Percentiles rank a stretch among this genome's conserved stretches.
phyloP scores from a whole-genome alignment of 2,329 filamentous ascomycete species.

The Colletotrichum acutatum region DNA sequence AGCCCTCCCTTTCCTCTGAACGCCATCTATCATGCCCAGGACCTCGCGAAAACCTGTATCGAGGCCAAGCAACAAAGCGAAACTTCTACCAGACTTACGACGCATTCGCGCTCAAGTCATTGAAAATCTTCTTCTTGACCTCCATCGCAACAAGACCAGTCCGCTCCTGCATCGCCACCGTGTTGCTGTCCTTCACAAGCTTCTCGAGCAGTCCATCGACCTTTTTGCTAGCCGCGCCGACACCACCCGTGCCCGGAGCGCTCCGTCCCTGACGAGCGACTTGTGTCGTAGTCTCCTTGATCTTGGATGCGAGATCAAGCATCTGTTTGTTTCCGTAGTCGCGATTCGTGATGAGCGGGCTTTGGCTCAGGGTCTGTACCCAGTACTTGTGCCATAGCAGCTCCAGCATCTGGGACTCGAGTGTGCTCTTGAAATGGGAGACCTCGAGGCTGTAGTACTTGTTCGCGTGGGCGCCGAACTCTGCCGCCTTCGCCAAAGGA shows the following conservation, averaged over 20 bases:
- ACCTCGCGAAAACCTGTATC: background rate
- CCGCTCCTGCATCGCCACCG: constrained; percentile 70
- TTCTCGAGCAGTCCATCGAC: constrained; percentile 66
- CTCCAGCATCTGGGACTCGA: constrained; percentile 88
- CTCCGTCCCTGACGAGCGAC: constrained; percentile 47
- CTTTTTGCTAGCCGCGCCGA: constrained; percentile 42
- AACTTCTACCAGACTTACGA: background rate
- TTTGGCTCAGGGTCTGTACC: constrained; percentile 95
- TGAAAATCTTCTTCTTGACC: constrained; percentile 73
- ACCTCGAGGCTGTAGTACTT: constrained; percentile 93
- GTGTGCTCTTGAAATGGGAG: constrained; percentile 92
- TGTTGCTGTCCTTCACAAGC: constrained; percentile 68
- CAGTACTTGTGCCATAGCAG: constrained; percentile 99
- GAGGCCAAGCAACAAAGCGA: constrained; percentile 20
- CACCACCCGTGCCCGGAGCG: constrained; percentile 39
- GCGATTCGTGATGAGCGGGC: constrained; percentile 88
- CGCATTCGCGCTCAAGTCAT: constrained; percentile 46
- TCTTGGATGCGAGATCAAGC: constrained; percentile 85
- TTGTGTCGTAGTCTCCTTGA: constrained; percentile 68
- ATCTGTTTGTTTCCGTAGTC: constrained; percentile 96
- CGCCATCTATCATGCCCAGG: constrained; percentile 33
- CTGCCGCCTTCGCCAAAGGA: constrained; percentile 91
- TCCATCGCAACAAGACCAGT: constrained; percentile 71
- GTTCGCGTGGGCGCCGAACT: constrained; percentile 92
- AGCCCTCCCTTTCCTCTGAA: constrained; percentile 26